Percentiles rank a stretch among this genome's conserved stretches.
Conservation (phyloP, 371 early-diverging fungal species). For the Mortierella sp. region DNA sequence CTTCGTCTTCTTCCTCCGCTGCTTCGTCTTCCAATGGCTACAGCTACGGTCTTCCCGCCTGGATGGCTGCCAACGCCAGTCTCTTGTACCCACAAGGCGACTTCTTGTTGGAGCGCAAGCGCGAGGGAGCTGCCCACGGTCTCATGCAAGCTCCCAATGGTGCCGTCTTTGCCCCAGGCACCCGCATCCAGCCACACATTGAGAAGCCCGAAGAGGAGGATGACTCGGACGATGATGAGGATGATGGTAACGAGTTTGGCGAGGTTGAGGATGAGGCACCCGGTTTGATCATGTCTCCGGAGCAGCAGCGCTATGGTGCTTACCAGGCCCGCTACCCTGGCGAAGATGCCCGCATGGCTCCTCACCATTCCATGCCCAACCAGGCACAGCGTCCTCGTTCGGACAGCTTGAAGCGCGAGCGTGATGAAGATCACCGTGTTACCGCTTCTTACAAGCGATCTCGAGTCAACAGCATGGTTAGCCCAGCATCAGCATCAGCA, state of each 20-base stretch:
- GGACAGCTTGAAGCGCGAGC: conserved; percentile 23
- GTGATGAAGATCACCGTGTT: conserved; percentile 14
- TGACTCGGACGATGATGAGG: conserved; percentile 26
- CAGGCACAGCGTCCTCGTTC: conserved; percentile 13
- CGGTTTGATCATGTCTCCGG: conserved; percentile 8
- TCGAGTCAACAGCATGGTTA: conserved; percentile 9
- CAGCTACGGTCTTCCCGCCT: conserved; percentile 21
- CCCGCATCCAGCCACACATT: conserved; percentile 22
- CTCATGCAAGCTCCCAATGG: conserved; percentile 17
- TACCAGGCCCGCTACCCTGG: conserved; percentile 9
- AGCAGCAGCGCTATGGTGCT: background rate
- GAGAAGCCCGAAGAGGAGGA: conserved; percentile 31
- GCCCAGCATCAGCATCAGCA: conserved; percentile 15
- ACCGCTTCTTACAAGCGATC: conserved; percentile 10
- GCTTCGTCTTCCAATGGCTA: conserved; percentile 21
- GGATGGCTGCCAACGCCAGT: conserved; percentile 20
- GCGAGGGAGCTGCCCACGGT: conserved; percentile 24
- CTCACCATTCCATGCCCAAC: conserved; percentile 14
- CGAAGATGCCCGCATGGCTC: conserved; percentile 32
- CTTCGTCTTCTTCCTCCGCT: conserved; percentile 22
- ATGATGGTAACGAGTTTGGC: conserved; percentile 15
- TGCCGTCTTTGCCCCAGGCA: conserved; percentile 15
- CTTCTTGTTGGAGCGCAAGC: conserved; percentile 45
- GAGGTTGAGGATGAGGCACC: conserved; percentile 16
- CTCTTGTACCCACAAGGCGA: conserved; percentile 33